Conservation (phyloP, 208 protist genomes). For the Acanthamoeba castellanii region DNA sequence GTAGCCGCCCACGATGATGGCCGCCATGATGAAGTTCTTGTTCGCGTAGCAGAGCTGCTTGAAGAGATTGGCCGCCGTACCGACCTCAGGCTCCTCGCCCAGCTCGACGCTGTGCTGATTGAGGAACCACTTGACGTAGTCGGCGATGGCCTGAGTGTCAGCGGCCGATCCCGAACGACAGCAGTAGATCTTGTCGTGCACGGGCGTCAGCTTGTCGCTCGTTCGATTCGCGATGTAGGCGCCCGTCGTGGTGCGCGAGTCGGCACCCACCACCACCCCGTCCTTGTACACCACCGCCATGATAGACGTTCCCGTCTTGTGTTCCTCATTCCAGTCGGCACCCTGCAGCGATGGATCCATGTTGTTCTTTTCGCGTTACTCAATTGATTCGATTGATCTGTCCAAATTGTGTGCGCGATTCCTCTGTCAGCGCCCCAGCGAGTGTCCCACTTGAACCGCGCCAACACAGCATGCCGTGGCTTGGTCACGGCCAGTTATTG, state of each 20-base stretch:
- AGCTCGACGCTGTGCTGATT: slow-evolving; percentile 91
- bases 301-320: slow-evolving; percentile 93
- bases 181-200: slow-evolving; percentile 97
- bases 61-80: slow-evolving; percentile 97
- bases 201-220: slow-evolving; percentile 98
- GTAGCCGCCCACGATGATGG: slow-evolving; percentile 98
- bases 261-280: slow-evolving; percentile 97
- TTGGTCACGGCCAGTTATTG: not conserved
- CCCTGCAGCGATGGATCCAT: slow-evolving; percentile 22
- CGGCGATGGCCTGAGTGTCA: slow-evolving; percentile 96
- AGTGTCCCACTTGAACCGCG: not conserved
- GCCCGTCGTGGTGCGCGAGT: slow-evolving; percentile 97
- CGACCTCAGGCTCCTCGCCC: slow-evolving; percentile 93
- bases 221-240: slow-evolving; percentile 98
- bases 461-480: slow-evolving; percentile 8
- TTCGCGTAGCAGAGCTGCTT: slow-evolving; percentile 98
- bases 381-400: not conserved
- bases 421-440: not conserved
- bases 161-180: slow-evolving; percentile 98
- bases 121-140: slow-evolving; percentile 90
- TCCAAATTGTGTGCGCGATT: not conserved
- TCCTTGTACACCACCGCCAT: slow-evolving; percentile 97
- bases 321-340: slow-evolving; percentile 59
- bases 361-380: not conserved
- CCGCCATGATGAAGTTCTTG: slow-evolving; percentile 94